These are phyloP conservation scores for Lichtheimia hyalospora DNA, from an alignment of 371 early-diverging fungal genomes.

Conservation along the genomic window DNA sequence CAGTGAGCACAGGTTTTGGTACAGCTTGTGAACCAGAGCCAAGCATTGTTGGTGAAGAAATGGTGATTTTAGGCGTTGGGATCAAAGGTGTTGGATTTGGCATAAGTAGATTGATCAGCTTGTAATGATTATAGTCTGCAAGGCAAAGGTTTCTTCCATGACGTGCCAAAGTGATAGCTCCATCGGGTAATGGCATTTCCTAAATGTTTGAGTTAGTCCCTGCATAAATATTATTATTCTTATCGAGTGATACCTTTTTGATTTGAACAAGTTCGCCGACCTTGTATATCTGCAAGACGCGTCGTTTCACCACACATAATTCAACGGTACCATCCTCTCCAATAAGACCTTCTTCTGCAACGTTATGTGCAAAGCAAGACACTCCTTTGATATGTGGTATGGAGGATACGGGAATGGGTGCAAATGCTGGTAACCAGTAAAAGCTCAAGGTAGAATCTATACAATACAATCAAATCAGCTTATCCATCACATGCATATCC, in stretches of 20 bases:
- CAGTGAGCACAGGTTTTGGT: slow-evolving; percentile 62
- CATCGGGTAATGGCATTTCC: slow-evolving; percentile 69
- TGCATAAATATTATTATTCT: background rate
- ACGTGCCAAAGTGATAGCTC: slow-evolving; percentile 57
- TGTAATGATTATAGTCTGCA: slow-evolving; percentile 68
- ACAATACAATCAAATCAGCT: background rate
- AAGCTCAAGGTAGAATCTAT: slow-evolving; percentile 66
- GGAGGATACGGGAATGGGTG: slow-evolving; percentile 47
- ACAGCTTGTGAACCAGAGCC: slow-evolving; percentile 36
- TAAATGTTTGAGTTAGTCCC: slow-evolving; percentile 14
- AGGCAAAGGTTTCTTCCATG: slow-evolving; percentile 59
- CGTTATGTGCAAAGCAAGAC: slow-evolving; percentile 63
- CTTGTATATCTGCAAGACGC: slow-evolving; percentile 58
- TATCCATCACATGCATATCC: background rate
- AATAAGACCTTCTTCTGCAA: slow-evolving; percentile 53
- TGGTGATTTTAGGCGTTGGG: slow-evolving; percentile 52
- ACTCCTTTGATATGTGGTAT: slow-evolving; percentile 68
- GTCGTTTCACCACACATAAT: slow-evolving; percentile 62
- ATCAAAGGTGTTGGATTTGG: slow-evolving; percentile 57
- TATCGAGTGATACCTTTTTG: slow-evolving; percentile 44
- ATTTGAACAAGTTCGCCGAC: slow-evolving; percentile 48
- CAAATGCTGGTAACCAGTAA: slow-evolving; percentile 64
- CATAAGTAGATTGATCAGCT: slow-evolving; percentile 55
- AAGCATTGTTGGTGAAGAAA: slow-evolving; percentile 26
- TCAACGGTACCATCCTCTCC: slow-evolving; percentile 66